These are phyloP conservation scores for Claviceps monticola DNA, from an alignment of 2,329 filamentous ascomycete species.

Conservation along the genomic window DNA sequence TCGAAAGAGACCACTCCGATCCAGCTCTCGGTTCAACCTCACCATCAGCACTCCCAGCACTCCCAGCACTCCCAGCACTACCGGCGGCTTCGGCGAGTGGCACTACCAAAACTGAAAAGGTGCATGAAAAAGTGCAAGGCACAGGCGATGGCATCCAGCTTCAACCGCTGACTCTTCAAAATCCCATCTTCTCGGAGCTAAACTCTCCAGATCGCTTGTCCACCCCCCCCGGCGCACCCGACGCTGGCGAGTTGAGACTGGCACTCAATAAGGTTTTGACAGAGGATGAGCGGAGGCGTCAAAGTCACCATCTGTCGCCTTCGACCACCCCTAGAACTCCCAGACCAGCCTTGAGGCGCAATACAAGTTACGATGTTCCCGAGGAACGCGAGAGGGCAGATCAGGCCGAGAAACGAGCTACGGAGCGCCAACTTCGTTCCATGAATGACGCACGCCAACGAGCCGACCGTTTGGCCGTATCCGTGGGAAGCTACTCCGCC, in stretches of 20 bases:
- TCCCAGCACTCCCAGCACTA: not conserved
- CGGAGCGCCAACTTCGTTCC: constrained; percentile 24
- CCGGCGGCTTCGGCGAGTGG: not conserved
- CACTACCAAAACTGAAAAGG: not conserved
- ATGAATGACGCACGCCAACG: constrained; percentile 26
- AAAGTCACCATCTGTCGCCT: constrained; percentile 6
- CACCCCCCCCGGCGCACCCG: constrained; percentile 21
- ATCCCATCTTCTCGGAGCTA: not conserved
- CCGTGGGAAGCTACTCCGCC: constrained; percentile 24
- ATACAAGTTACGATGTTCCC: constrained; percentile 28
- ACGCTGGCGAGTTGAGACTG: constrained; percentile 23
- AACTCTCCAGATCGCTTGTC: constrained; percentile 9
- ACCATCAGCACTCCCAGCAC: not conserved
- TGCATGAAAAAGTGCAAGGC: not conserved
- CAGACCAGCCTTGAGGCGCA: constrained; percentile 26
- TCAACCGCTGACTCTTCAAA: not conserved
- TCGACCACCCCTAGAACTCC: constrained; percentile 11
- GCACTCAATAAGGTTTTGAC: constrained; percentile 26
- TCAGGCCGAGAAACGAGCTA: constrained; percentile 22
- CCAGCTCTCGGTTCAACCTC: constrained; percentile 4
- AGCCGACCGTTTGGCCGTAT: constrained; percentile 25
- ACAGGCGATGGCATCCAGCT: not conserved
- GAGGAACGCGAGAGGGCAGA: constrained; percentile 27
- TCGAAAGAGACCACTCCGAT: constrained; percentile 8
- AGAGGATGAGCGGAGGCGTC: constrained; percentile 13